Base-by-base conservation (phyloP, 805 yeast species). In the Kodamaea fukazawae region DNA sequence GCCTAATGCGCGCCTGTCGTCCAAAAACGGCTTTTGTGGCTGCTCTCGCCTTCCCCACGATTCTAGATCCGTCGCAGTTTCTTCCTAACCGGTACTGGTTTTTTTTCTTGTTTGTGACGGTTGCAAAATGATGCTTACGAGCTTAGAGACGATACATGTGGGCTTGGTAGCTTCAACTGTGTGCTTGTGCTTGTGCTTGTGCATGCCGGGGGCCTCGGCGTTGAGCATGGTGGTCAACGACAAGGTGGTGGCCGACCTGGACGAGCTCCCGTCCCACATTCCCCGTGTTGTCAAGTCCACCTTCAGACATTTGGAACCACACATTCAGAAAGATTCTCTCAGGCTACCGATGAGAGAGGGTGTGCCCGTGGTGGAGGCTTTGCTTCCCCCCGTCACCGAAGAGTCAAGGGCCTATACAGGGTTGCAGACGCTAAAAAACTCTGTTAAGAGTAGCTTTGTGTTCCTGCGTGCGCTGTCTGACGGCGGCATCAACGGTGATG, bases 291-390 rank as follows among this genome's bases (percentile, higher is more conserved):
- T 32, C 28, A 32, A 34, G 22, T 34, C 36, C 12, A 13, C 29
- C 13, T 18, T 30, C 17, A 36, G 29, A 14, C 20, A 29, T 4
- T 15, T 26, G 29, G 34, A 23, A 16, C 26, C 26, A 12, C 10
- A 7, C 14, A 11, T 32, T 10, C 29, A 29, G 26, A 13, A 31
- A 15, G 27, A 36, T 11, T 8, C 23, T 2, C 18, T 38, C 17
- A 32, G 32, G 17, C 28, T 32, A 10, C 41, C 36, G 16, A 27
- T 27, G 29, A 22, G 18, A 2, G 36, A 36, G 15, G 30, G 28
- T 10, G 28, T 13, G n/a, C 23, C 43, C 22, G 44, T 41, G 22
- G 36, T 45, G 11, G 29, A 46, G 29, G 44, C 44, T 31, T 44
- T 45, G 26, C 23, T 35, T 7, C 30, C 36, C 9, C 18, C 32